These are phyloP conservation scores for Solanum infundibuliforme DNA, from an alignment of 257 asterid genomes.

Conservation along the genomic window DNA sequence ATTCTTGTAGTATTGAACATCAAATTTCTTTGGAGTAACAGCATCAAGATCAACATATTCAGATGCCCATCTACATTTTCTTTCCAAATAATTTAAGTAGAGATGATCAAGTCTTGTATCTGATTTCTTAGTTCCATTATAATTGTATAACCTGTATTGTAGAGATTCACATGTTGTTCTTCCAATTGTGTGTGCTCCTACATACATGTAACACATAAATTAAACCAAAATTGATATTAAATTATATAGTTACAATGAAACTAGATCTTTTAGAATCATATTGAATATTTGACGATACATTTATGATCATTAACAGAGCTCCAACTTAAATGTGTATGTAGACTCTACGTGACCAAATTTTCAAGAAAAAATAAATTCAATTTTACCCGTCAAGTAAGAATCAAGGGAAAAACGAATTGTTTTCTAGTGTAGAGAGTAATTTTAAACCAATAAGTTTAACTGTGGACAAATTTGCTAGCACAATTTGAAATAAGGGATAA, in stretches of 20 bases:
- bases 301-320: background rate
- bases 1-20: constrained; percentile 52
- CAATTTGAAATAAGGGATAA: background rate
- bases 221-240: background rate
- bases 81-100: constrained; percentile 46
- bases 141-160: constrained; percentile 48
- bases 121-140: constrained; percentile 26
- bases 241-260: background rate
- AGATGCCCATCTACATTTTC: constrained; percentile 91
- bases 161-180: constrained; percentile 49
- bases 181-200: constrained; percentile 84
- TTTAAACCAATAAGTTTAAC: background rate
- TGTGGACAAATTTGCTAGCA: background rate
- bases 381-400: background rate
- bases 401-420: background rate
- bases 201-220: background rate
- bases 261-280: background rate
- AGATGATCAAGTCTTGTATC: constrained; percentile 39
- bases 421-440: background rate
- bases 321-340: background rate
- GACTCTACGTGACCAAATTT: background rate
- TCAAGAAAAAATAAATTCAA: background rate
- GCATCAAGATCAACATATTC: constrained; percentile 63
- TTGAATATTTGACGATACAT: background rate
- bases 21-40: constrained; percentile 37